Evolutionary conservation across 2,329 filamentous ascomycete species (phyloP).

Genomic region (Rachicladosporium sp.): DNA sequence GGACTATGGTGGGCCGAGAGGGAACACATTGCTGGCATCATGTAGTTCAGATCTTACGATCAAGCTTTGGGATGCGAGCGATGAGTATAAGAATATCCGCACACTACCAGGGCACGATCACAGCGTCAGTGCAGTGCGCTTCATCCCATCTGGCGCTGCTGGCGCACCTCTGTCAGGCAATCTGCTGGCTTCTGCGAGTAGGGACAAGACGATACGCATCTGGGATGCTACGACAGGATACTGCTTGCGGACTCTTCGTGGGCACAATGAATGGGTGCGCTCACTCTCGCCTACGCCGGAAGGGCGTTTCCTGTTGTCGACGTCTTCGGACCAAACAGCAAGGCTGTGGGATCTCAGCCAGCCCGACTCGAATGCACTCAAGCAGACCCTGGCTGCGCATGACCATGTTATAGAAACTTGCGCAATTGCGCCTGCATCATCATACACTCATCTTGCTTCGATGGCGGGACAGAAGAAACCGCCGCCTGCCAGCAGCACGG

Average conservation of each 20-base stretch:
- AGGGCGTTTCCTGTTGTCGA: slow-evolving; percentile 70
- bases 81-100: slow-evolving; percentile 90
- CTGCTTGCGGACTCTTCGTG: slow-evolving; percentile 78
- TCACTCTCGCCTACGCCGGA: slow-evolving; percentile 74
- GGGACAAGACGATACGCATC: slow-evolving; percentile 73
- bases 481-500: slow-evolving; percentile 58
- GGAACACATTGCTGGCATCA: slow-evolving; percentile 65
- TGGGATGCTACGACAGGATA: slow-evolving; percentile 93
- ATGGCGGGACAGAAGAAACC: slow-evolving; percentile 75
- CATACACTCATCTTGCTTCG: slow-evolving; percentile 64
- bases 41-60: slow-evolving; percentile 86
- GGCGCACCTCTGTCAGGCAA: slow-evolving; percentile 71
- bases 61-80: slow-evolving; percentile 84
- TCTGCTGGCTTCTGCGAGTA: slow-evolving; percentile 70
- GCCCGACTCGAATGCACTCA: slow-evolving; percentile 48
- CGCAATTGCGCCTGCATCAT: slow-evolving; percentile 65
- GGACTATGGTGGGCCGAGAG: slow-evolving; percentile 77
- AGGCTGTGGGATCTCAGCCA: slow-evolving; percentile 75
- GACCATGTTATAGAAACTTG: slow-evolving; percentile 81
- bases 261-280: slow-evolving; percentile 84
- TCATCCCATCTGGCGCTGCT: slow-evolving; percentile 71
- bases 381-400: slow-evolving; percentile 70
- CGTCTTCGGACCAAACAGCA: slow-evolving; percentile 69
- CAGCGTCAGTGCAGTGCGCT: slow-evolving; percentile 76
- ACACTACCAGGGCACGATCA: slow-evolving; percentile 88